These are phyloP conservation scores for Leptographium lundbergii DNA, from an alignment of 2,329 filamentous ascomycete species.

Conservation along the genomic window DNA sequence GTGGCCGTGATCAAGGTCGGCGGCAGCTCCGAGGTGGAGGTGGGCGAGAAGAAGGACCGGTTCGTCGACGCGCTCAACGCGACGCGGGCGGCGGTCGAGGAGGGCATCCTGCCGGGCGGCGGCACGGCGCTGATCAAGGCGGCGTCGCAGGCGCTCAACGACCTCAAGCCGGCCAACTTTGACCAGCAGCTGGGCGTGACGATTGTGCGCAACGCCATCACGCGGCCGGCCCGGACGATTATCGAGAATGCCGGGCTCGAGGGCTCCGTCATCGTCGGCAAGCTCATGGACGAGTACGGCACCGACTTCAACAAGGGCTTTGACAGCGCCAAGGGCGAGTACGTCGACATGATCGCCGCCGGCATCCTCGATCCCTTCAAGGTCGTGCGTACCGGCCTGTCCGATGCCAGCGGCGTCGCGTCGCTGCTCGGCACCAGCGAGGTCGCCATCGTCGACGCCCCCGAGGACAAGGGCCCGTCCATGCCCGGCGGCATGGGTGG, in stretches of 20 bases:
- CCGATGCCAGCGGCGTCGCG: slow-evolving; percentile 90
- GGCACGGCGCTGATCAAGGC: slow-evolving; percentile 98
- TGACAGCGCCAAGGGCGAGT: slow-evolving; percentile 93
- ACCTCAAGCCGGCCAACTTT: slow-evolving; percentile 86
- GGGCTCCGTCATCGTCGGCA: slow-evolving; percentile 92
- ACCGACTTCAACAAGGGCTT: slow-evolving; percentile 96
- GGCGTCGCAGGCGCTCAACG: slow-evolving; percentile 70
- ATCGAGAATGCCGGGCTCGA: slow-evolving; percentile 96
- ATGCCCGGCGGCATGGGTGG: slow-evolving; percentile 51
- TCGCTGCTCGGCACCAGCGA: slow-evolving; percentile 96
- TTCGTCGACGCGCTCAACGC: slow-evolving; percentile 98
- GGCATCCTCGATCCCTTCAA: slow-evolving; percentile 99
- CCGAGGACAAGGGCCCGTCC: slow-evolving; percentile 73
- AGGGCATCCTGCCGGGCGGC: slow-evolving; percentile 97
- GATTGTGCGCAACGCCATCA: slow-evolving; percentile 98
- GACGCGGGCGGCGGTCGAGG: slow-evolving; percentile 94
- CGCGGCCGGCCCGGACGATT: slow-evolving; percentile 83
- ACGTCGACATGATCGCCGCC: slow-evolving; percentile 93
- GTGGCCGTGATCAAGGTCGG: slow-evolving; percentile 99
- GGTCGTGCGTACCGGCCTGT: slow-evolving; percentile 92
- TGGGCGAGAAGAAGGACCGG: slow-evolving; percentile 99
- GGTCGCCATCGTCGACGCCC: slow-evolving; percentile 91
- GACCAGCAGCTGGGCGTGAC: slow-evolving; percentile 97
- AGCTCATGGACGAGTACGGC: slow-evolving; percentile 89
- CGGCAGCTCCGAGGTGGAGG: slow-evolving; percentile 94